Conservation (phyloP, 2,329 filamentous ascomycete species). For the Madurella fahalii region DNA sequence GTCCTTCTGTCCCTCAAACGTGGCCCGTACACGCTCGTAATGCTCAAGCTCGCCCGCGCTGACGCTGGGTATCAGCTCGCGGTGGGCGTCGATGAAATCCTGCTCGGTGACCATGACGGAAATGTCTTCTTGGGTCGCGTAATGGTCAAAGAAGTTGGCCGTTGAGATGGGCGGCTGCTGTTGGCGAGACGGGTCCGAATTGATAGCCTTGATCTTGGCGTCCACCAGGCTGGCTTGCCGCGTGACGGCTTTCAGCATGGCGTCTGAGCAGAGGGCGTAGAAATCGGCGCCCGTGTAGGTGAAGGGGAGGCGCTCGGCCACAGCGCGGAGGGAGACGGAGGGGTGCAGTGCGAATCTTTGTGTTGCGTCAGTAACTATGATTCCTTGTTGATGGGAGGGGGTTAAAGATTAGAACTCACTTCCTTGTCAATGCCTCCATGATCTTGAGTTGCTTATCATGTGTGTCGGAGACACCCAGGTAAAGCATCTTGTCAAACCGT, state of each 20-base stretch:
- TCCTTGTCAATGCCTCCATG: slow-evolving; percentile 87
- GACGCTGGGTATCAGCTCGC: slow-evolving; percentile 87
- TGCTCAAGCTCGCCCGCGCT: slow-evolving; percentile 88
- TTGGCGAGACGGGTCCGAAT: slow-evolving; percentile 35
- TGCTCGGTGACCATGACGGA: slow-evolving; percentile 83
- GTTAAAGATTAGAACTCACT: slow-evolving; percentile 54
- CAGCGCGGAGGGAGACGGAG: slow-evolving; percentile 66
- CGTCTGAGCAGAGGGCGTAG: slow-evolving; percentile 94
- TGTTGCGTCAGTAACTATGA: slow-evolving; percentile 3
- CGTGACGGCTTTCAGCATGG: slow-evolving; percentile 98
- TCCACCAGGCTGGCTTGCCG: slow-evolving; percentile 82
- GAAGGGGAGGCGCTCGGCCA: slow-evolving; percentile 78
- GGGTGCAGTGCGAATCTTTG: slow-evolving; percentile 78
- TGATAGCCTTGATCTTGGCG: slow-evolving; percentile 70
- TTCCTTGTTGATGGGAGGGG: no score
- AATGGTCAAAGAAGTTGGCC: slow-evolving; percentile 93
- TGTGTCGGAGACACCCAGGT: slow-evolving; percentile 91
- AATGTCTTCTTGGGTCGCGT: slow-evolving; percentile 76
- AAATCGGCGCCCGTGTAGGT: slow-evolving; percentile 97
- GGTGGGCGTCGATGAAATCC: slow-evolving; percentile 78
- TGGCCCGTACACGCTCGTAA: slow-evolving; percentile 77
- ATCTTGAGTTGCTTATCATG: slow-evolving; percentile 96
- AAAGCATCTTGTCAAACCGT: slow-evolving; percentile 97
- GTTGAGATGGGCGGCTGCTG: slow-evolving; percentile 61
- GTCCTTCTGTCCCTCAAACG: slow-evolving; percentile 67